Percentiles rank a stretch among this genome's conserved stretches.
Evolutionary conservation across 139 green algal genomes (phyloP).

Genomic region (Tetradesmus lagerheimii): DNA sequence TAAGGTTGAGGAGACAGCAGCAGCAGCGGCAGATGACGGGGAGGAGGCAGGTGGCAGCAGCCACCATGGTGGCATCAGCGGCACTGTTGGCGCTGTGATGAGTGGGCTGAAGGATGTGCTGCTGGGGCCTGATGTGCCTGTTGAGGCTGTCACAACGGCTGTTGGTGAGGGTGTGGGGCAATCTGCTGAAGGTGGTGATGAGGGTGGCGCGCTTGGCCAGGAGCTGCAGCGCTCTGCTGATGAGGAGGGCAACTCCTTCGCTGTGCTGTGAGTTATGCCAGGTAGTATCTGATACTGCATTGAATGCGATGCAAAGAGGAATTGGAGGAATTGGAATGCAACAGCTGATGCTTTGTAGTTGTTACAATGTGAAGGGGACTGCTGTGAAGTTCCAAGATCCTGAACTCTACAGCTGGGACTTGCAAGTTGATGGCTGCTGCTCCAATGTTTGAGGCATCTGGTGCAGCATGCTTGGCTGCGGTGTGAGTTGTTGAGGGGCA

Average conservation of each 20-base stretch:
- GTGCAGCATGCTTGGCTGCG: too few species aligned
- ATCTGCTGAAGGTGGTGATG: not conserved
- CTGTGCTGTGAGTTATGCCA: not conserved
- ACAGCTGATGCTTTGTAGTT: too few species aligned
- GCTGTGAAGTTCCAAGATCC: too few species aligned
- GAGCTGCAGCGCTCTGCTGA: not conserved
- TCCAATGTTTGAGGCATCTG: too few species aligned
- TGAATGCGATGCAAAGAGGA: too few species aligned
- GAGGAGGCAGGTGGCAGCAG: not conserved
- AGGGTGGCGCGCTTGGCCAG: not conserved
- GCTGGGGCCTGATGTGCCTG: constrained; percentile 21
- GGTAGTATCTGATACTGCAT: too few species aligned
- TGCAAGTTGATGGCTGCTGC: too few species aligned
- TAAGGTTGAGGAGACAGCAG: not conserved
- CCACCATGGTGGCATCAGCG: not conserved
- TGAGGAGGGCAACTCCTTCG: not conserved
- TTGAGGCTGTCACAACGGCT: not conserved
- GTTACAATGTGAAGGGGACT: too few species aligned
- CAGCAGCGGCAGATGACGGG: not conserved
- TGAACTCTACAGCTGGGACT: too few species aligned
- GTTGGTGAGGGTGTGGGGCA: not conserved
- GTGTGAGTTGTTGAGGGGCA: too few species aligned
- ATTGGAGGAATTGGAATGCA: too few species aligned
- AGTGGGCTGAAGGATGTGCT: constrained; percentile 36
- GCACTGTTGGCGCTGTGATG: not conserved